These are phyloP conservation scores for Botrytis aclada DNA, from an alignment of 2,329 filamentous ascomycete genomes.

Conservation along the genomic window DNA sequence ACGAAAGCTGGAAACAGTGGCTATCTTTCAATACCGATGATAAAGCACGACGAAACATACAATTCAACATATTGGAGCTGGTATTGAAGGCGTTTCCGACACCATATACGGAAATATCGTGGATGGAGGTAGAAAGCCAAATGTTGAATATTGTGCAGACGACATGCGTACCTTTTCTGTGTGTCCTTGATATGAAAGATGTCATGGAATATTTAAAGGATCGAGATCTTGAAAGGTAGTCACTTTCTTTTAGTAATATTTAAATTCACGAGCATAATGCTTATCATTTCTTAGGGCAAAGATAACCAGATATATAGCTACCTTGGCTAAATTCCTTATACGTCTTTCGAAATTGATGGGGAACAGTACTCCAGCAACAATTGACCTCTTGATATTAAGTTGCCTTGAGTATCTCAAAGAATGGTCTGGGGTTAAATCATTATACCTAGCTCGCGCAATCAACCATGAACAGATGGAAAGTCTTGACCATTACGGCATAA, in stretches of 20 bases:
- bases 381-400: not conserved
- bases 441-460: not conserved
- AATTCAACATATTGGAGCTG: not conserved
- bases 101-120: not conserved
- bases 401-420: not conserved
- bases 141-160: not conserved
- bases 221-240: not conserved
- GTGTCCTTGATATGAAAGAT: not conserved
- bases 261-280: not conserved
- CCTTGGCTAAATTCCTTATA: not conserved
- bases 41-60: not conserved
- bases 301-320: not conserved
- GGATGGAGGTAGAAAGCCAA: not conserved
- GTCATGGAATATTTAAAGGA: not conserved
- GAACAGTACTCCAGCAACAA: not conserved
- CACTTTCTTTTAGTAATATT: not conserved
- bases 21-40: not conserved
- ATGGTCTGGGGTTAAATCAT: not conserved
- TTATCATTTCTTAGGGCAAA: not conserved
- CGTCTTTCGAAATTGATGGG: not conserved
- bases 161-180: not conserved
- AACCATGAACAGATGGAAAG: not conserved
- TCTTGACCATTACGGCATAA: not conserved
- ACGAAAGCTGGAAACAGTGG: not conserved
- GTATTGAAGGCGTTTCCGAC: not conserved